Conservation (phyloP, 208 protist genomes). For the Acanthamoeba castellanii region DNA sequence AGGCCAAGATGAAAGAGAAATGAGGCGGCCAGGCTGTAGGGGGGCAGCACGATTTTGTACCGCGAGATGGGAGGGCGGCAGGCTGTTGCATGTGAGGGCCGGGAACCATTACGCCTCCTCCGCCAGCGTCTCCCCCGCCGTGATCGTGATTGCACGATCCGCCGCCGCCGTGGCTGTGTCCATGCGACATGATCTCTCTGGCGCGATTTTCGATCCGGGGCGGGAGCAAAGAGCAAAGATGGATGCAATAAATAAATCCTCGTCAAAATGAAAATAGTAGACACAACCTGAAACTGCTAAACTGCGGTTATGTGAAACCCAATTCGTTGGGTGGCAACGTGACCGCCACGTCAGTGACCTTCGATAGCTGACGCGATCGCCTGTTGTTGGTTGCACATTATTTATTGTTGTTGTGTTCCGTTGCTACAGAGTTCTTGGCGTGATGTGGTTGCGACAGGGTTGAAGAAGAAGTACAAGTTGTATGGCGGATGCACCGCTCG, state of each 20-base stretch:
- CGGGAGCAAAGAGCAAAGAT: background rate
- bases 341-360: no score
- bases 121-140: background rate
- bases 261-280: background rate
- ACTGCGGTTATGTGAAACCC: background rate
- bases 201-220: background rate
- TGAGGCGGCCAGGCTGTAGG: background rate
- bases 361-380: no score
- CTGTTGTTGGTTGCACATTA: no score
- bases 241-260: background rate
- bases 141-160: constrained; percentile 38
- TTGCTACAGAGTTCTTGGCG: no score
- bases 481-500: background rate
- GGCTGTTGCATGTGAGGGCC: background rate
- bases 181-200: constrained; percentile 18
- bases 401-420: no score
- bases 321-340: background rate
- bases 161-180: constrained; percentile 42
- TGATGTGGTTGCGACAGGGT: no score
- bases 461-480: background rate
- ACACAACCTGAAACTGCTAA: background rate
- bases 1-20: background rate
- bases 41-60: background rate
- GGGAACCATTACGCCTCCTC: background rate
- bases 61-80: background rate